Base-by-base conservation (phyloP, 495 filamentous ascomycete species). In the Penicillium maclennaniae region DNA sequence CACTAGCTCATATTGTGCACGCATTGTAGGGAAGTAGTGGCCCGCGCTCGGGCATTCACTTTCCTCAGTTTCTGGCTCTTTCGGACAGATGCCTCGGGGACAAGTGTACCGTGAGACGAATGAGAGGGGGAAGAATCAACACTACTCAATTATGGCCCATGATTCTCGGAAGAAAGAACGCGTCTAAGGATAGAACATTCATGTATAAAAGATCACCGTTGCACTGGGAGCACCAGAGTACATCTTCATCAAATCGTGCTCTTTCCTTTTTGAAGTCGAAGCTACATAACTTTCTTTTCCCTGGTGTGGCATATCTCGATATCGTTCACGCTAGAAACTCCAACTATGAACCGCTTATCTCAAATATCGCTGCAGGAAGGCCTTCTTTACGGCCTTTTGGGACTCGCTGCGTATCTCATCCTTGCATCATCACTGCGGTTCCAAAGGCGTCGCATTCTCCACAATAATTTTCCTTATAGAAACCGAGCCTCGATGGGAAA, bases 401-500 rank as follows among this genome's bases (percentile, higher is more conserved):
- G 41, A 0, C 7, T 66, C 7, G 36, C 39, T 3, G 37, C 38
- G n/a, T 72, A 72, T 26, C 48, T 68, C 7, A 21, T 54, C 0
- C 44, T 66, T 5, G 55, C 49, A n/a, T 53, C 57, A 6, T 58
- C 52, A 0, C 55, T 86, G 3, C 76, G 83, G 27, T 73, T 74
- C 54, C 76, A 68, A n/a, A 66, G 76, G 23, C 69, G 76, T 44
- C 67, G 66, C 28, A 56, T 47, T 8, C 60, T 84, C 15, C 67
- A 77, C 3, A 57, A 56, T 34, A 69, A 69, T 39, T 76, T 78
- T 47, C 65, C 65, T 8, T 85, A 78, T 45, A 63, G 69, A 7
- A 78, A 73, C 6, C 71, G 82, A 2, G 59, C 73, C 21, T 76
- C 77, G 6, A 70, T 85, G 51, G 59, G 72, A 3, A 55, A 56